Conservation (phyloP, 2,329 filamentous ascomycete species). For the Stemphylium vesicarium region DNA sequence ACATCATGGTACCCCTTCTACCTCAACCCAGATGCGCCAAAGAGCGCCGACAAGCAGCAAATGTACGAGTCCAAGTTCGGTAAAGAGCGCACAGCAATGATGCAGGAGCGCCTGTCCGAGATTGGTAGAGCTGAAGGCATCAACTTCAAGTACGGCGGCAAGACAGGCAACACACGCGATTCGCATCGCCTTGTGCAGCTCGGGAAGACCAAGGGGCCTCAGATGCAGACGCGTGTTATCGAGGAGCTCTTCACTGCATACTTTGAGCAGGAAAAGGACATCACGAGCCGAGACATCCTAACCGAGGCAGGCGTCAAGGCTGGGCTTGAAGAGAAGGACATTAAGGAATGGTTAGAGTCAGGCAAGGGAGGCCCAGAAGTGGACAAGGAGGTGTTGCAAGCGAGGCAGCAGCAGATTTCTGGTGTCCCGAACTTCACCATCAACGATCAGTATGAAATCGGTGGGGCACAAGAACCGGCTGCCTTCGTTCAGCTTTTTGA, state of each 20-base stretch:
- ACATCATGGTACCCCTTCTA: slow-evolving; percentile 82
- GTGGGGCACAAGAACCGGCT: slow-evolving; percentile 73
- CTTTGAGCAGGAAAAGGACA: slow-evolving; percentile 58
- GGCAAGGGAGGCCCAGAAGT: slow-evolving; percentile 55
- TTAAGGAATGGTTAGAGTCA: slow-evolving; percentile 52
- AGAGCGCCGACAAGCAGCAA: slow-evolving; percentile 60
- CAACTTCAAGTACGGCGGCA: slow-evolving; percentile 73
- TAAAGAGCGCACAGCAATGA: slow-evolving; percentile 63
- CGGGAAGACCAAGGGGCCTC: slow-evolving; percentile 60
- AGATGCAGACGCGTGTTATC: slow-evolving; percentile 55
- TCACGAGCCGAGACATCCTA: slow-evolving; percentile 51
- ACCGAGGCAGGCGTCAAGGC: slow-evolving; percentile 51
- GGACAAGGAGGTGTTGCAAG: slow-evolving; percentile 55
- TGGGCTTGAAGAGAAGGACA: slow-evolving; percentile 52
- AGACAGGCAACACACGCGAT: slow-evolving; percentile 77
- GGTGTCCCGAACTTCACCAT: slow-evolving; percentile 80
- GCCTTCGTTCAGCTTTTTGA: slow-evolving; percentile 72
- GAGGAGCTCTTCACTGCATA: slow-evolving; percentile 52
- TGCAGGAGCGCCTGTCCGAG: slow-evolving; percentile 63
- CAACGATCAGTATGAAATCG: slow-evolving; percentile 69
- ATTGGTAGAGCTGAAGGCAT: slow-evolving; percentile 73
- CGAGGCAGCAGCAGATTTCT: slow-evolving; percentile 59
- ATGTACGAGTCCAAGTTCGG: slow-evolving; percentile 70
- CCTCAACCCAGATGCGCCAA: slow-evolving; percentile 70
- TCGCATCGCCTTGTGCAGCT: slow-evolving; percentile 76